Percentiles rank a stretch among this genome's conserved stretches.
phyloP scores from a whole-genome alignment of 148 eudicot genomes.

The Fagopyrum esculentum region DNA sequence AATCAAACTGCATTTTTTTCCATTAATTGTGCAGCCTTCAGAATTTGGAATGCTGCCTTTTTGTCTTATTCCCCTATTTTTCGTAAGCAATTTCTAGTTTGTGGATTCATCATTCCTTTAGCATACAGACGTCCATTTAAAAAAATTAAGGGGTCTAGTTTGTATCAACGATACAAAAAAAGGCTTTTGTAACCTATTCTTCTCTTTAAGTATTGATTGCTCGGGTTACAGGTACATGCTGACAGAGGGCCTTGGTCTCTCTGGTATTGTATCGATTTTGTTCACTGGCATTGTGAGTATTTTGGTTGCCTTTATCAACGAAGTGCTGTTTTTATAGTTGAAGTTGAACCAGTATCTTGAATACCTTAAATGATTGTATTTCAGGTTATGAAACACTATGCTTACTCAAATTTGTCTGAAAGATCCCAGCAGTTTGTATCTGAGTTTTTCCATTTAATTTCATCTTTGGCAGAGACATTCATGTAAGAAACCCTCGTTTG shows the following conservation, averaged over 20 bases:
- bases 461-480: conserved; percentile 97
- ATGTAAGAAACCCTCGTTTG: conserved; percentile 44
- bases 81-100: conserved; percentile 53
- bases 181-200: no score
- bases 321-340: conserved; percentile 2
- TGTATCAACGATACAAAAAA: no score
- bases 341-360: conserved; percentile 12
- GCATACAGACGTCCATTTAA: neutral
- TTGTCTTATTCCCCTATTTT: conserved; percentile 98
- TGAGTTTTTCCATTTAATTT: conserved; percentile 92
- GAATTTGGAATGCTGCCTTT: conserved; percentile 96
- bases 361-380: neutral
- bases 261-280: conserved; percentile 97
- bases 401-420: conserved; percentile 84
- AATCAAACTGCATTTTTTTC: conserved; percentile 16
- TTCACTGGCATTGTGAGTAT: conserved; percentile 96
- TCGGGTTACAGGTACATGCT: conserved; percentile 75
- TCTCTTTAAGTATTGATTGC: neutral
- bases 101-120: neutral
- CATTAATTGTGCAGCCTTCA: conserved; percentile 66
- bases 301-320: neutral
- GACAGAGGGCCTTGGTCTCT: conserved; percentile 98
- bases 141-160: no score
- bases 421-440: conserved; percentile 92
- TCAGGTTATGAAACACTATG: conserved; percentile 98